These are phyloP conservation scores for Boletus sp. DNA, from an alignment of 768 basidiomycete genomes.

Conservation along the genomic window DNA sequence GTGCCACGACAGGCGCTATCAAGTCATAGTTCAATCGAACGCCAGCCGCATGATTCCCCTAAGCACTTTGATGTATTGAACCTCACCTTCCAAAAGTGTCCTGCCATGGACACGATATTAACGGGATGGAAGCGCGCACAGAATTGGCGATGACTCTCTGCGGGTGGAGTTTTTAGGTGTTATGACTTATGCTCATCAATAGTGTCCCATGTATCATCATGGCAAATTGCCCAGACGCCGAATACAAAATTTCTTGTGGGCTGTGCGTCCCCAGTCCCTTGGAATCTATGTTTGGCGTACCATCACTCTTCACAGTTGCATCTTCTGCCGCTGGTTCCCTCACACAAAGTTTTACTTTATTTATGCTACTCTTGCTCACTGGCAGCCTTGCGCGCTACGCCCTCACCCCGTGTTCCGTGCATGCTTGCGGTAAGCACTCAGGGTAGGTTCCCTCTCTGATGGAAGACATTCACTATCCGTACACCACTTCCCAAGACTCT, in stretches of 20 bases:
- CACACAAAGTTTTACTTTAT: too few species aligned
- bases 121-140: not conserved
- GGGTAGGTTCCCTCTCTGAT: not conserved
- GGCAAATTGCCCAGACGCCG: too few species aligned
- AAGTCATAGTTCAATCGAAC: not conserved
- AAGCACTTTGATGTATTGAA: not conserved
- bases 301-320: not conserved
- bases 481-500: too few species aligned
- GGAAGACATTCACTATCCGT: too few species aligned
- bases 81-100: too few species aligned
- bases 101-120: not conserved
- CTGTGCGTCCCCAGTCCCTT: too few species aligned
- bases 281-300: too few species aligned
- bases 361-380: not conserved
- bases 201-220: too few species aligned
- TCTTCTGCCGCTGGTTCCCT: not conserved
- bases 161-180: not conserved
- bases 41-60: not conserved
- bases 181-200: too few species aligned
- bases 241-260: too few species aligned
- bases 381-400: not conserved
- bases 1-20: not conserved
- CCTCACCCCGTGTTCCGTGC: not conserved
- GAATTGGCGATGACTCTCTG: not conserved
- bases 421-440: not conserved